A percentile compares a stretch with the other conserved stretches of the same genome.
Evolutionary conservation across 23 red algal species (phyloP).

Genomic region (Gracilaria caudata): DNA sequence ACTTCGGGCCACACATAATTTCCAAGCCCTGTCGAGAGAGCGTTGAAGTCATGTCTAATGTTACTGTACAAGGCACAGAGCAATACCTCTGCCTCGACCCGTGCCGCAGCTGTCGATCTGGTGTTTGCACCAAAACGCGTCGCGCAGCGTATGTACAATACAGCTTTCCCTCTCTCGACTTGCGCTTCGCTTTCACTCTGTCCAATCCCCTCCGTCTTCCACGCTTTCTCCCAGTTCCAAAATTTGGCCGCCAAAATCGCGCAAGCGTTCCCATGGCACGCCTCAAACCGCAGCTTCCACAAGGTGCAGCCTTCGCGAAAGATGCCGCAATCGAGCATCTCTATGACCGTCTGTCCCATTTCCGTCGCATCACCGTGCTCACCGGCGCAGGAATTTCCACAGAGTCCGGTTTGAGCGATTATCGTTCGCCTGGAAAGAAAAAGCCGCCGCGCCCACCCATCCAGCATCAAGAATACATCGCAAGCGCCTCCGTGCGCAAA

Average conservation of each 20-base stretch:
- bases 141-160: not conserved
- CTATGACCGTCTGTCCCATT: conserved; percentile 7
- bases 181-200: not conserved
- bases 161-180: not conserved
- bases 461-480: conserved; percentile 67
- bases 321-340: conserved; percentile 20
- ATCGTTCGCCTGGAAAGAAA: conserved; percentile 71
- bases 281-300: conserved; percentile 62
- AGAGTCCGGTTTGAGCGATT: conserved; percentile 73
- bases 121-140: not conserved
- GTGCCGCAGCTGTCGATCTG: not conserved
- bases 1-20: conserved; percentile 1
- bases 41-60: too few relatives aligned
- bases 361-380: conserved; percentile 44
- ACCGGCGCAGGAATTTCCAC: conserved; percentile 80
- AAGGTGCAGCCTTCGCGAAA: conserved; percentile 34
- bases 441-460: conserved; percentile 73
- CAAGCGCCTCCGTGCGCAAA: conserved; percentile 50
- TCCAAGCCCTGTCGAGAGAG: not conserved
- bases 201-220: not conserved
- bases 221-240: not conserved
- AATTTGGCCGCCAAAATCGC: not conserved
- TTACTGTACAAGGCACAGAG: too few relatives aligned
- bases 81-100: too few relatives aligned
- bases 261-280: not conserved